A percentile compares a stretch with the other conserved stretches of the same genome.
Evolutionary conservation across 2,329 filamentous ascomycete species (phyloP).

Genomic region (Cucurbitaria berberidis): DNA sequence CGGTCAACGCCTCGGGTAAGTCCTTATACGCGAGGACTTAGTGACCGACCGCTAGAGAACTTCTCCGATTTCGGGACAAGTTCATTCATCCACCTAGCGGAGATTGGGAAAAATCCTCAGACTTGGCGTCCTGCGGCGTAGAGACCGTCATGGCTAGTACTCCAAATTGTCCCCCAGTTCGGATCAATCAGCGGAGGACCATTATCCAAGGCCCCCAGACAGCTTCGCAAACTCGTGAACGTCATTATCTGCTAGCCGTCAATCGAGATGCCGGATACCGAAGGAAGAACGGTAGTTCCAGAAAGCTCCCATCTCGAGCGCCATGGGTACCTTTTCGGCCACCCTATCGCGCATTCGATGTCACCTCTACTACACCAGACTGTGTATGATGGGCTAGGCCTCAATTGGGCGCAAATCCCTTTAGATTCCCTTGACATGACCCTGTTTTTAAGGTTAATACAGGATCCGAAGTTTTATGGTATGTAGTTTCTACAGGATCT

Average conservation of each 20-base stretch:
- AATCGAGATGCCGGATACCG: constrained; percentile 7
- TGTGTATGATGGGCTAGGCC: constrained; percentile 56
- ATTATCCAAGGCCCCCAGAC: not conserved
- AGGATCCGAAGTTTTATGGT: constrained; percentile 68
- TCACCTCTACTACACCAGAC: constrained; percentile 62
- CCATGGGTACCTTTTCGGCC: constrained; percentile 63
- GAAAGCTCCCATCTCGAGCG: constrained; percentile 41
- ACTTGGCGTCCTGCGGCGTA: not conserved
- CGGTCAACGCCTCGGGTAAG: not conserved
- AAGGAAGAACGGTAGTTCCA: constrained; percentile 1
- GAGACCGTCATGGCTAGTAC: not conserved
- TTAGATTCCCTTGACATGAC: constrained; percentile 54
- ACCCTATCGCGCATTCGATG: constrained; percentile 62
- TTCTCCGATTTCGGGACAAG: not conserved
- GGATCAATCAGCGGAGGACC: not conserved
- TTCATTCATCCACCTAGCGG: not conserved
- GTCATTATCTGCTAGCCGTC: not conserved
- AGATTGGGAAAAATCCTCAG: not conserved
- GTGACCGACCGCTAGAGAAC: not conserved
- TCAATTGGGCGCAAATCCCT: constrained; percentile 60
- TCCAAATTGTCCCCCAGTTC: no score
- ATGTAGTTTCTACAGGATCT: constrained; percentile 23
- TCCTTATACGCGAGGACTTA: not conserved
- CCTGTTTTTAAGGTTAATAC: constrained; percentile 57
- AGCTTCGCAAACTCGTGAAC: not conserved